Evolutionary conservation across 441 rosid genomes (phyloP), one percentile per base, ranked within the genome.

Genomic region (Capsella rubella): DNA sequence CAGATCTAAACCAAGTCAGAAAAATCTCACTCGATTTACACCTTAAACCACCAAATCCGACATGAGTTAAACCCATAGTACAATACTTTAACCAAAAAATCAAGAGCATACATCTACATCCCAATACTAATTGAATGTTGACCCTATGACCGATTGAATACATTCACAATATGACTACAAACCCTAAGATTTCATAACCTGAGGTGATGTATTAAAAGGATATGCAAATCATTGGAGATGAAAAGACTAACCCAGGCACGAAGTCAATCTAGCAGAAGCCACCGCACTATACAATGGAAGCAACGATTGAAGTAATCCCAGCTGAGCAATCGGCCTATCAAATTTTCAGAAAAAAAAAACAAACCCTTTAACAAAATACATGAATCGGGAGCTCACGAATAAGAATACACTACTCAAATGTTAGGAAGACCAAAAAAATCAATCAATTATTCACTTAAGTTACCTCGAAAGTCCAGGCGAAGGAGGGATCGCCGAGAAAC

Each of bases 201-300:
- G 25, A 21, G 25, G 25, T 21, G 25, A 21, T 21, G 25, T 1
- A 21, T 21, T 21, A 21, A 21, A 21, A 21, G 25, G 25, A 21
- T 21, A 21, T 21, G 25, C 25, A 21, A 21, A 21, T 21, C 25
- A 21, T 21, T 21, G 25, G 25, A 21, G 25, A 21, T 21, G 25
- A 21, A 21, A 21, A 21, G 25, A 21, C 25, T n/a, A n/a, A 70
- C 97, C 90, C 1, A 94, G 95, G 81, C 97, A 92, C 3, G 97
- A 92, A 13, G 94, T 94, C 64, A 92, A 86, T 80, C 94, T 84
- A 74, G 99, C 95, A 2, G 97, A 85, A 46, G 97, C 79, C 29
- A 90, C 92, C 2, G 91, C 95, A 2, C 85, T 82, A 82, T 94
- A 84, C 73, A 94, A 84, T 5, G 99, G 97, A 51, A 92, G 87